These are phyloP conservation scores for Epicoccum nigrum DNA, from an alignment of 2,329 filamentous ascomycete genomes.

Conservation along the genomic window DNA sequence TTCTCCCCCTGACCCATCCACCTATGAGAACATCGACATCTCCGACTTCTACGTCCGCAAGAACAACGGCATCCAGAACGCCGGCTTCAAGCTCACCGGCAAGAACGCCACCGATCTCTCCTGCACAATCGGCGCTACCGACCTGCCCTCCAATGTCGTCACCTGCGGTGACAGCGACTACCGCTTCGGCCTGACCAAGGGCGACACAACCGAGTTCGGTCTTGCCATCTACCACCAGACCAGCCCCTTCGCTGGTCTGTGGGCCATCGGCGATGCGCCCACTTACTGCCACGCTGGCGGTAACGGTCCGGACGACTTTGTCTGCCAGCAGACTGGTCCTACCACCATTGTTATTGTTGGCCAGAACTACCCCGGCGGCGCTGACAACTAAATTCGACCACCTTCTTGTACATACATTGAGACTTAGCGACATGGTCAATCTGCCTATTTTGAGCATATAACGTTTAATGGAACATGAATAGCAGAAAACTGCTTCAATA, in stretches of 20 bases:
- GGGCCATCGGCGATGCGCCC: conserved; percentile 15
- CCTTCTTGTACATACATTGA: conserved; percentile 9
- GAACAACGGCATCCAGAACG: conserved; percentile 24
- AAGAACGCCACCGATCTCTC: conserved; percentile 19
- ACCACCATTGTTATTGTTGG: conserved; percentile 22
- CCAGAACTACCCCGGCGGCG: neutral
- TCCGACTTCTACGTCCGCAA: conserved; percentile 27
- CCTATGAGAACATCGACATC: conserved; percentile 31
- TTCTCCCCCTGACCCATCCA: conserved; percentile 13
- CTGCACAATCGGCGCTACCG: conserved; percentile 18
- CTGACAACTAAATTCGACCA: neutral
- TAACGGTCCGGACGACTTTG: conserved; percentile 23
- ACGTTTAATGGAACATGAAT: neutral
- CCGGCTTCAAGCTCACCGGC: conserved; percentile 31
- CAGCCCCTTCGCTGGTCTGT: conserved; percentile 16
- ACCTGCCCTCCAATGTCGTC: conserved; percentile 21
- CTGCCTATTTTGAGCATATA: neutral
- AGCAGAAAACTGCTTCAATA: too few species aligned
- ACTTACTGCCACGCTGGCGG: conserved; percentile 33
- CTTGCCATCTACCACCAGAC: conserved; percentile 28
- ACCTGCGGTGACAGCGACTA: conserved; percentile 27
- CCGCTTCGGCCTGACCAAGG: conserved; percentile 23
- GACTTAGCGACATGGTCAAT: conserved; percentile 4
- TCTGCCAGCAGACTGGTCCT: conserved; percentile 22
- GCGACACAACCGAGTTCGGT: conserved; percentile 7